Base-by-base conservation (phyloP, 306 rosid genomes). In the Begonia masoniana region DNA sequence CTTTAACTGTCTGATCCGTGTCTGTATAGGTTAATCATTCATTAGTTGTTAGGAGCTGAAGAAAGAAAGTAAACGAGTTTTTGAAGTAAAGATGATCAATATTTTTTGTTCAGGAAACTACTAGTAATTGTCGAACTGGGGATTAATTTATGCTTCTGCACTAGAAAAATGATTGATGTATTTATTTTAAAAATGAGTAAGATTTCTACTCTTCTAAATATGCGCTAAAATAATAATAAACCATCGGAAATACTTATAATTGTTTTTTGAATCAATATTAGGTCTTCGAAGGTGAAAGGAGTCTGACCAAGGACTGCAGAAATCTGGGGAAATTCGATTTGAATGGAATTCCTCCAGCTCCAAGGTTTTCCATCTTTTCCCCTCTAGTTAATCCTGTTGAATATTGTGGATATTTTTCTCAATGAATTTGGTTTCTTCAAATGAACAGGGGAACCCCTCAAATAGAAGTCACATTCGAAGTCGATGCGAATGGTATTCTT, bases 281-380 rank as follows among this genome's bases (percentile, higher is more conserved):
- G 99, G 96, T 92, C 52, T 92, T 63, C 13, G 99, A 92, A 73
- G 99, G 99, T 57, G 99, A 92, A 81, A 83, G 99, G 87, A 92
- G 99, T 79, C 89, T 92, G 60, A 92, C 96, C 58, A 92, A 92
- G 79, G 99, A 92, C 66, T 92, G 99, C 36, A 71, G 99, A 51
- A 76, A 79, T n/a, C 99, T 92, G 11, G 99, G 99, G 23, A 92
- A 92, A 60, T 92, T 92, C 15, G 99, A 92, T 64, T 70, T 92
- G 15, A 47, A 71, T 35, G 96, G 99, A 63, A 83, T 92, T 76
- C 99, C 99, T 16, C 99, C 96, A 43, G 85, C 99, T 62, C 99
- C 96, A 75, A 92, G 99, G 99, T 92, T 63, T 59, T 31, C 39
- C 3, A 31, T 31, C 39, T 74, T 43, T 55, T 59, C 56, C 58